Base-by-base conservation (phyloP, 2,329 filamentous ascomycete species). In the Achaetomium macrosporum region DNA sequence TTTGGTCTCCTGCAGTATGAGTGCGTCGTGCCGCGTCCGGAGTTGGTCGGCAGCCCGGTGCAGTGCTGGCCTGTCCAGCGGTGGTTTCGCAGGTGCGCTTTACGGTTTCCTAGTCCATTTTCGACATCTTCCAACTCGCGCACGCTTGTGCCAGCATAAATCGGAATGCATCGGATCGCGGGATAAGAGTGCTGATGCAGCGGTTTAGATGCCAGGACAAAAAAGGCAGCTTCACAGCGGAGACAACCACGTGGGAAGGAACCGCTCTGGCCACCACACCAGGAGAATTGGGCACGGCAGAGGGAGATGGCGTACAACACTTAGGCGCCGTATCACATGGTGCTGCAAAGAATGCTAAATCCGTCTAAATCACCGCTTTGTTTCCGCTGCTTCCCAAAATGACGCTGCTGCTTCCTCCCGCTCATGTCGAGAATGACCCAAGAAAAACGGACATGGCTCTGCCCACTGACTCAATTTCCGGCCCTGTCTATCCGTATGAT, bases 231-330 rank as follows among this genome's bases (percentile, higher is more conserved):
- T 85, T 85, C 60, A 76, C 72, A 65, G 77, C 83, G 41, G 82
- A 85, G 69, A 85, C 82, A 20, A 85, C 82, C 12, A 73, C 75
- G 41, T 85, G 81, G 82, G 81, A 85, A 68, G 73, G 61, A 12
- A 57, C 50, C 29, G 50, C 53, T 17, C 52, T 54, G 19, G 66
- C 55, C 54, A 59, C 59, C 54, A 35, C 45, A 37, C 40, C 12
- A 44, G 46, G 50, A 59, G 58, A 46, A 53, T 50, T 54, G 17
- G 40, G 30, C 17, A 16, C 16, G 31, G 2, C 19, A 3, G n/a
- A 41, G 17, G 35, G 36, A 12, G 56, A 65, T 17, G 58, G 68
- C 68, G 66, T 68, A 17, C 65, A 67, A 9, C 66, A 62, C 50
- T 69, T 68, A 65, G 62, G 65, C 35, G 64, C 68, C 29, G 20